A percentile compares a stretch with the other conserved stretches of the same genome.
Evolutionary conservation across 2,329 filamentous ascomycete species (phyloP).

Genomic region (Alternaria atra): DNA sequence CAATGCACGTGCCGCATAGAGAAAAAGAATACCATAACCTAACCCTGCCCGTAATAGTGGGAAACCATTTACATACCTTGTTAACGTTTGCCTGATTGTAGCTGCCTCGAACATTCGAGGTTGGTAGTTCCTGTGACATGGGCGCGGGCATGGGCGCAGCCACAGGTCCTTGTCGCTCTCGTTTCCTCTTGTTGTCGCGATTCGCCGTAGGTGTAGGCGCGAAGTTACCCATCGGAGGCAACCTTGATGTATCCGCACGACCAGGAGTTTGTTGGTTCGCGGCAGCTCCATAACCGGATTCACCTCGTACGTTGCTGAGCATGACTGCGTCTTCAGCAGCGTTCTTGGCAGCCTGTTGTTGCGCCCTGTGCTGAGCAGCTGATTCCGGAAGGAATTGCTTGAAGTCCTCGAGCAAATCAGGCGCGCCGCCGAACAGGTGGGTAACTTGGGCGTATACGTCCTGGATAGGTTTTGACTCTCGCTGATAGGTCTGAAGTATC

Average conservation of each 20-base stretch:
- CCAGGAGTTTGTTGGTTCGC: slow-evolving; percentile 60
- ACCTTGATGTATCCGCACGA: slow-evolving; percentile 56
- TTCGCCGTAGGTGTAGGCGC: slow-evolving; percentile 82
- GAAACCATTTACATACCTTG: slow-evolving; percentile 38
- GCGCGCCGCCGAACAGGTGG: slow-evolving; percentile 88
- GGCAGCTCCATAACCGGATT: slow-evolving; percentile 56
- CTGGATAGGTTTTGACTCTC: slow-evolving; percentile 97
- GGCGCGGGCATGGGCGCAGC: slow-evolving; percentile 46
- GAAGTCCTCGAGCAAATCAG: slow-evolving; percentile 95
- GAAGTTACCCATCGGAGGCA: slow-evolving; percentile 96
- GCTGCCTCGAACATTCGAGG: slow-evolving; percentile 41
- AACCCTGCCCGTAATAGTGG: slow-evolving; percentile 7
- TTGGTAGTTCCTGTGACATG: slow-evolving; percentile 45
- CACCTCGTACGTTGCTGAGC: slow-evolving; percentile 70
- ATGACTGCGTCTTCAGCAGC: slow-evolving; percentile 72
- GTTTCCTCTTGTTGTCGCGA: slow-evolving; percentile 88
- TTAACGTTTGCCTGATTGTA: slow-evolving; percentile 42
- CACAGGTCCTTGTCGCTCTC: slow-evolving; percentile 67
- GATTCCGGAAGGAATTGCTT: slow-evolving; percentile 98
- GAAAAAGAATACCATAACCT: slow-evolving; percentile 11
- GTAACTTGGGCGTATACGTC: slow-evolving; percentile 98
- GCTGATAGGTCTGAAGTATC: slow-evolving; percentile 96
- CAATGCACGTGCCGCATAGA: slow-evolving; percentile 8
- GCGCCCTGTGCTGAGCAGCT: slow-evolving; percentile 66
- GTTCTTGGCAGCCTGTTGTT: slow-evolving; percentile 69